Percentiles rank a stretch among this genome's conserved stretches.
phyloP scores from a whole-genome alignment of 2,329 filamentous ascomycete genomes.

The Hypoxylon sp. region DNA sequence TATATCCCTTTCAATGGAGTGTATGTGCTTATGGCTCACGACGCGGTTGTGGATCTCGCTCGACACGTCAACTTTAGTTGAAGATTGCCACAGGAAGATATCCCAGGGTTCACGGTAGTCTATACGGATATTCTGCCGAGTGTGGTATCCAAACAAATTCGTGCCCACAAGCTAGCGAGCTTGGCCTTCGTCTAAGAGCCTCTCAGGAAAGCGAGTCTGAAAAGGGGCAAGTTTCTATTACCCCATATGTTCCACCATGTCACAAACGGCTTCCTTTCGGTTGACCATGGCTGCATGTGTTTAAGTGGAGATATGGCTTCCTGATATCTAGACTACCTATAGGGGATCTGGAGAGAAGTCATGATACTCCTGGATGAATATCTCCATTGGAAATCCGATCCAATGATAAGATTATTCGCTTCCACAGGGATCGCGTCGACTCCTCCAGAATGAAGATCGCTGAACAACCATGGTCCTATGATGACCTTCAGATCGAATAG shows the following conservation, averaged over 20 bases:
- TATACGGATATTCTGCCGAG: background rate
- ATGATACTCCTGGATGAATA: conserved; percentile 11
- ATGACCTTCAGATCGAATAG: conserved; percentile 11
- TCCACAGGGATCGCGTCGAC: conserved; percentile 22
- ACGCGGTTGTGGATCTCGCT: conserved; percentile 1
- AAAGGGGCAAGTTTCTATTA: background rate
- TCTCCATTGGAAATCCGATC: conserved; percentile 4
- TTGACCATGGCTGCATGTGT: conserved; percentile 11
- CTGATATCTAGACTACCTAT: background rate
- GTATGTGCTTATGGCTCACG: conserved; percentile 5
- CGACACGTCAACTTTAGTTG: conserved; percentile 9
- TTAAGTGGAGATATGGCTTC: conserved; percentile 2
- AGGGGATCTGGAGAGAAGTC: background rate
- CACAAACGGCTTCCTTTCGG: conserved; percentile 23
- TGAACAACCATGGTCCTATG: conserved; percentile 6
- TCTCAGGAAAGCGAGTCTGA: background rate
- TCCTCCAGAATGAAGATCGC: conserved; percentile 29
- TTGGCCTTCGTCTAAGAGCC: conserved; percentile 4
- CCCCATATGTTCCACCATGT: background rate
- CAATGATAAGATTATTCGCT: conserved; percentile 9
- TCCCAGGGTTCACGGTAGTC: background rate
- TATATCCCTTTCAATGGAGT: conserved; percentile 12
- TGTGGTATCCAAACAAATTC: conserved; percentile 7
- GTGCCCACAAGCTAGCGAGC: background rate
- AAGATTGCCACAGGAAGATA: conserved; percentile 4